Evolutionary conservation across 805 yeast genomes (phyloP).

Genomic region (Barnettozyma californica): DNA sequence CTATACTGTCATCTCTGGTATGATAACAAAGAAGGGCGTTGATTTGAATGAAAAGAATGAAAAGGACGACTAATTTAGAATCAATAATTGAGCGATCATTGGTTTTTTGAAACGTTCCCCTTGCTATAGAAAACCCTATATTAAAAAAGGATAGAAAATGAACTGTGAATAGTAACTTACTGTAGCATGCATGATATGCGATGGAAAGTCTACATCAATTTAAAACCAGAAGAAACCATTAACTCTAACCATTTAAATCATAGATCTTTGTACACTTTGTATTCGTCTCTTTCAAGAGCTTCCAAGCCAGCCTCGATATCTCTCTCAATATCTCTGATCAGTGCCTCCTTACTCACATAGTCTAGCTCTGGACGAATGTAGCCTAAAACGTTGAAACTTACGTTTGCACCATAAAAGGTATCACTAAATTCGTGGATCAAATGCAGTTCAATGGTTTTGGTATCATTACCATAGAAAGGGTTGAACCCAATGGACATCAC

Average conservation of each 20-base stretch:
- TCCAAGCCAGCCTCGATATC: slow-evolving; percentile 69
- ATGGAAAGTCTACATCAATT: not conserved
- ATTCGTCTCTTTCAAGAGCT: slow-evolving; percentile 40
- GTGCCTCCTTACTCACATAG: slow-evolving; percentile 75
- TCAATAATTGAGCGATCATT: not conserved
- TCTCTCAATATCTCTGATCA: slow-evolving; percentile 74
- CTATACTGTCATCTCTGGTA: slow-evolving; percentile 33
- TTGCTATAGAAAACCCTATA: not conserved
- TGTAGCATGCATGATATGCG: no score
- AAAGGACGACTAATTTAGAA: not conserved
- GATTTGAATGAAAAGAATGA: slow-evolving; percentile 1
- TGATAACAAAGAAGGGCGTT: slow-evolving; percentile 25
- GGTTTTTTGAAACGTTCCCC: not conserved
- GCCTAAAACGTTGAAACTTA: slow-evolving; percentile 71
- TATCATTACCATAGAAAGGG: slow-evolving; percentile 78
- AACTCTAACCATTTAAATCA: not conserved
- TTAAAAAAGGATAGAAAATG: not conserved
- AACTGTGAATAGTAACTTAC: not conserved
- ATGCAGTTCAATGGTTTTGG: slow-evolving; percentile 84
- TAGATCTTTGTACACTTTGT: slow-evolving; percentile 28
- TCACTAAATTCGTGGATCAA: slow-evolving; percentile 64
- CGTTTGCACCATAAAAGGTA: slow-evolving; percentile 77
- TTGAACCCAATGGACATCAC: slow-evolving; percentile 97
- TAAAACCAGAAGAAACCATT: not conserved
- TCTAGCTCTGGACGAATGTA: slow-evolving; percentile 87